phyloP scores from a whole-genome alignment of 768 basidiomycete species.

The Lactarius hengduanensis region DNA sequence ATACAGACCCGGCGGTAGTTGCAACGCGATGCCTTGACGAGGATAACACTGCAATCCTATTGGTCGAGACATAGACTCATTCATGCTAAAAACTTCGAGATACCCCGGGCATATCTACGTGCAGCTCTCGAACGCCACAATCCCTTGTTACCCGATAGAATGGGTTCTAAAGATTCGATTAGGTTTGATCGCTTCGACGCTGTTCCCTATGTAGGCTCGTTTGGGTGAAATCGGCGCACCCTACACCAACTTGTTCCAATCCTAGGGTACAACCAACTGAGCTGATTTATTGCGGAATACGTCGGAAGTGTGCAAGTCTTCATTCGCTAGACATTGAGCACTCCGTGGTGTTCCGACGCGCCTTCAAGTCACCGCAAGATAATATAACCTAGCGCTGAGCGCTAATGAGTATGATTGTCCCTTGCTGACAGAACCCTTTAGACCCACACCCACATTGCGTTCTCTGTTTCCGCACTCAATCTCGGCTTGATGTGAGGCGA shows the following conservation, averaged over 20 bases:
- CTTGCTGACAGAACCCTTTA: not conserved
- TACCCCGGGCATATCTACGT: conserved; percentile 9
- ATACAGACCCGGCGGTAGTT: conserved; percentile 11
- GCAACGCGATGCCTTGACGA: conserved; percentile 1
- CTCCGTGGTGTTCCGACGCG: not conserved
- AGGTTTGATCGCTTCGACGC: conserved; percentile 12
- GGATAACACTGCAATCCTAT: not conserved
- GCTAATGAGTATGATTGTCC: not conserved
- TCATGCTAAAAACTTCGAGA: conserved; percentile 5
- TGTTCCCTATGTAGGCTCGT: conserved; percentile 7
- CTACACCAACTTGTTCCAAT: conserved; percentile 3
- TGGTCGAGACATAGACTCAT: conserved; percentile 1
- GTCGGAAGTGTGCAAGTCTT: not conserved
- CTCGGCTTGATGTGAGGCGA: not conserved
- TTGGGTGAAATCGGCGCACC: conserved; percentile 3
- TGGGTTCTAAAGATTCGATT: conserved; percentile 5
- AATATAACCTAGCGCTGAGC: not conserved
- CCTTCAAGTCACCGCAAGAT: not conserved
- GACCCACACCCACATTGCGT: not conserved
- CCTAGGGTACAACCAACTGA: conserved; percentile 5
- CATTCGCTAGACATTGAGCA: not conserved
- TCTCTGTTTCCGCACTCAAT: not conserved
- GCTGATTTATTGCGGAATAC: not conserved
- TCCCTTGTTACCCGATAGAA: conserved; percentile 9
- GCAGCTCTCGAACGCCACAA: conserved; percentile 6